Evolutionary conservation across 2,329 filamentous ascomycete genomes (phyloP).

Genomic region (Penicillium olsonii): DNA sequence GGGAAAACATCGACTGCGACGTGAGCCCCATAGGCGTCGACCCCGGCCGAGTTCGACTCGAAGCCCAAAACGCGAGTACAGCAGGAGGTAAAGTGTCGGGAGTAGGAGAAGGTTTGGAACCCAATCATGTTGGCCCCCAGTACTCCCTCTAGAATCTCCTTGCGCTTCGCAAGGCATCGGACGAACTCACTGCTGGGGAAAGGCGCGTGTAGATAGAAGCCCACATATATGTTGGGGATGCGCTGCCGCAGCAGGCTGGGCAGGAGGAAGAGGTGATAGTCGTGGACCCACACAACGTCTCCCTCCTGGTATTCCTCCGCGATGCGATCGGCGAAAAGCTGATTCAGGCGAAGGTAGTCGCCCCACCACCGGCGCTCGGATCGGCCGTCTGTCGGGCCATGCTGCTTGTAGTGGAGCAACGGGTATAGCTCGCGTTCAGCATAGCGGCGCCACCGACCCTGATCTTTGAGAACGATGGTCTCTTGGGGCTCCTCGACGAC

Average conservation of each 20-base stretch:
- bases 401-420: conserved; percentile 93
- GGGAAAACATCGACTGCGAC: conserved; percentile 92
- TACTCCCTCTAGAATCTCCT: conserved; percentile 86
- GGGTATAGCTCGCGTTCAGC: conserved; percentile 91
- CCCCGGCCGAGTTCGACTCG: conserved; percentile 78
- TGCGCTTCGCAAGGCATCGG: conserved; percentile 81
- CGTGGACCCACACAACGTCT: conserved; percentile 88
- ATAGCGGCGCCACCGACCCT: conserved; percentile 83
- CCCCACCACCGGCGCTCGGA: conserved; percentile 82
- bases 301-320: conserved; percentile 87
- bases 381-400: conserved; percentile 83
- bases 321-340: conserved; percentile 86
- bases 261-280: conserved; percentile 89
- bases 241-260: conserved; percentile 86
- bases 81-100: conserved; percentile 90
- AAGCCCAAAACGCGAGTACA: conserved; percentile 91
- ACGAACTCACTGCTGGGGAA: conserved; percentile 97
- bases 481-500: conserved; percentile 70
- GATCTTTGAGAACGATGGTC: conserved; percentile 72
- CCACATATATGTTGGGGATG: conserved; percentile 85
- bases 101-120: conserved; percentile 95
- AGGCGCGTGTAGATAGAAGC: conserved; percentile 90
- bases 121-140: conserved; percentile 90
- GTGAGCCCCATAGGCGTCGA: conserved; percentile 84
- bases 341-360: conserved; percentile 91